Evolutionary conservation across 768 basidiomycete species (phyloP).

Genomic region (Cystofilobasidium ferigula): DNA sequence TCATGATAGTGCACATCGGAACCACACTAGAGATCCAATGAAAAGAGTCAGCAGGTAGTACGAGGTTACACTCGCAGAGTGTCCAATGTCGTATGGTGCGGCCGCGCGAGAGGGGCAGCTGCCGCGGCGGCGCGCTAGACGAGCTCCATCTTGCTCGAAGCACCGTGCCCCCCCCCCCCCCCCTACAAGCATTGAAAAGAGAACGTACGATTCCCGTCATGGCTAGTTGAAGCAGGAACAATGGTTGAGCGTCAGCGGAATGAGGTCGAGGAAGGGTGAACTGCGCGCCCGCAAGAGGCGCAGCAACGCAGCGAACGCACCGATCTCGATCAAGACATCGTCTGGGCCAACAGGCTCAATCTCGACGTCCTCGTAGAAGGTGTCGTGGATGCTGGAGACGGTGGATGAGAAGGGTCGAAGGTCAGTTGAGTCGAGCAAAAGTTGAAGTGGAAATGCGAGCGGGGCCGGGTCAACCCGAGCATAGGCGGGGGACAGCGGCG

Average conservation of each 20-base stretch:
- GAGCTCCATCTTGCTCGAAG: too few species aligned
- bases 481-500: too few species aligned
- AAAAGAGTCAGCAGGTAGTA: too few species aligned
- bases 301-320: too few species aligned
- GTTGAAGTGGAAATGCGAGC: neutral
- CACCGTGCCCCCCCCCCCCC: too few species aligned
- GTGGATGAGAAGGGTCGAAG: neutral
- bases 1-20: constrained; percentile 54
- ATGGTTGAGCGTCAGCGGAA: neutral
- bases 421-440: neutral
- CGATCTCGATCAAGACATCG: constrained; percentile 73
- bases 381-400: constrained; percentile 45
- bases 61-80: too few species aligned
- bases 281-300: constrained; percentile 81
- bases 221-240: constrained; percentile 16
- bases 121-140: too few species aligned
- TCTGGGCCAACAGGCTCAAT: constrained; percentile 64
- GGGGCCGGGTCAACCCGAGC: neutral
- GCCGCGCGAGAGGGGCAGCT: too few species aligned
- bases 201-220: constrained; percentile 62
- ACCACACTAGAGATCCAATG: too few species aligned
- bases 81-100: too few species aligned
- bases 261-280: constrained; percentile 27
- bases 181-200: too few species aligned
- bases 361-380: constrained; percentile 61